Conservation (phyloP, 2,329 filamentous ascomycete species). For the Exophiala bonariae region DNA sequence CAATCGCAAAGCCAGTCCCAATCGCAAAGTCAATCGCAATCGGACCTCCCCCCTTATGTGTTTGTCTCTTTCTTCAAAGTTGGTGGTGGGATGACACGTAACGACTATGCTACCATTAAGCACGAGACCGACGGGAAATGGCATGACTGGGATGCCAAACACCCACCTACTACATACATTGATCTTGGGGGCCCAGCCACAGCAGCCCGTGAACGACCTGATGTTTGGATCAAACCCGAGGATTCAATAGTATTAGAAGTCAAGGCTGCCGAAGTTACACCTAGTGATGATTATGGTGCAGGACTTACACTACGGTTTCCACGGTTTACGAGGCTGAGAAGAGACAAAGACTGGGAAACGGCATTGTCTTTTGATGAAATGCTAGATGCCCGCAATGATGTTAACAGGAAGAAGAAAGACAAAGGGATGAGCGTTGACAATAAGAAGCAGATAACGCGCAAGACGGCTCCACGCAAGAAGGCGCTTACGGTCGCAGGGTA, state of each 20-base stretch:
- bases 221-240: slow-evolving; percentile 88
- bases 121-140: slow-evolving; percentile 90
- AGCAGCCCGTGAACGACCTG: slow-evolving; percentile 73
- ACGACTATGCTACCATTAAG: slow-evolving; percentile 80
- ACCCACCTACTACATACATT: slow-evolving; percentile 75
- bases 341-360: slow-evolving; percentile 81
- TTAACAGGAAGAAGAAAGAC: slow-evolving; percentile 69
- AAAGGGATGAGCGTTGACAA: slow-evolving; percentile 47
- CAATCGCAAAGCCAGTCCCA: slow-evolving; percentile 15
- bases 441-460: slow-evolving; percentile 63
- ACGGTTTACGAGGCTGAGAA: slow-evolving; percentile 76
- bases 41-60: slow-evolving; percentile 66
- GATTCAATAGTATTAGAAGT: slow-evolving; percentile 86
- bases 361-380: slow-evolving; percentile 80
- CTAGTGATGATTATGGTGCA: slow-evolving; percentile 75
- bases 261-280: slow-evolving; percentile 78
- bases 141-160: slow-evolving; percentile 77
- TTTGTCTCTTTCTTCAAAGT: slow-evolving; percentile 90
- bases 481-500: slow-evolving; percentile 69
- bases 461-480: slow-evolving; percentile 63
- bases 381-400: slow-evolving; percentile 65
- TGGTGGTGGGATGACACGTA: slow-evolving; percentile 83
- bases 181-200: slow-evolving; percentile 74
- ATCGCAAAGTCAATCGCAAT: slow-evolving; percentile 34
- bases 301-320: slow-evolving; percentile 84